Evolutionary conservation across 371 early-diverging fungal species (phyloP), one percentile per base, ranked within the genome.

Genomic region (Coemansia sp.): DNA sequence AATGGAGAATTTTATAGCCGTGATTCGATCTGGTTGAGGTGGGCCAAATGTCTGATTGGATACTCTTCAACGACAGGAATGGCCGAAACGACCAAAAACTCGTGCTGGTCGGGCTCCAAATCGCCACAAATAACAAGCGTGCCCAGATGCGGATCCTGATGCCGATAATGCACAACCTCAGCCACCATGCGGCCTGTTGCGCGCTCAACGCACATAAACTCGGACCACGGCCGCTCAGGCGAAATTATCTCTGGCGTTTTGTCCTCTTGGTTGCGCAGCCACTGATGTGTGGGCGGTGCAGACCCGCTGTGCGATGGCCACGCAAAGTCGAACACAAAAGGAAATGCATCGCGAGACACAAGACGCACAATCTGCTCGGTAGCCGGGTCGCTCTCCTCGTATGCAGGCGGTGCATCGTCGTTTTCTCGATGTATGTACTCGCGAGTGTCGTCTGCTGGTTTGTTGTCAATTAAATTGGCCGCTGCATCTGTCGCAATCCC

Each of bases 31-130:
- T 12, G 48, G 14, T 20, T 23, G n/a, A 40, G 30, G 40, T 51
- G 40, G 11, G 28, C 7, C n/a, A 62, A 23, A 20, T 63, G 48
- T 26, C 69, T 48, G 2, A 66, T 37, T 2, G 67, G 67, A 42
- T 75, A 75, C 48, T 75, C 75, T 37, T 75, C 75, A 25, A 52
- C 44, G 6, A 75, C 71, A 0, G 75, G 51, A 12, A 75, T 64
- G 1, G 71, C 68, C 16, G 75, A 71, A 4, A 75, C 61, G 2
- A 71, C 63, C 59, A 75, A 48, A 37, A 75, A 67, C 62, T 59
- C 65, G 20, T 67, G 67, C 56, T 63, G n/a, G 14, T 62, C 73
- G 0, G 57, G 37, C 6, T 40, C 64, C 44, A 71, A 20, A 1
- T 75, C 71, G 11, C 71, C 72, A 28, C 71, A 61, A 14, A 75